Evolutionary conservation across 169 alveolate genomes (phyloP), one percentile per base, ranked within the genome.

Genomic region (Plasmodium berghei): DNA sequence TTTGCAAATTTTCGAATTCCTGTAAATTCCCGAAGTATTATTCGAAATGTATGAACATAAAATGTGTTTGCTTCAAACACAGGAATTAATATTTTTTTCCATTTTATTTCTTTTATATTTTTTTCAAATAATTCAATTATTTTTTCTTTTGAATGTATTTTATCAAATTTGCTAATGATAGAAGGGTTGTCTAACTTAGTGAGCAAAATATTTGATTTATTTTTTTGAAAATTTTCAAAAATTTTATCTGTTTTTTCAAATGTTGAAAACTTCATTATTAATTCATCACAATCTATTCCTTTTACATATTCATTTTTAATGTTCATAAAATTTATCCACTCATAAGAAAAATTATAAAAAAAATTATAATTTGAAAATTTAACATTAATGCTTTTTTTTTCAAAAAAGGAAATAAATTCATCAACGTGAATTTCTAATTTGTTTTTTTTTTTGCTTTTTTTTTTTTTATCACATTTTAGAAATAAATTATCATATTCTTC

Each of bases 301-400:
- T 24, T 69, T 20, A 83, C 63, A 40, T 28, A 40, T 9, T 62
- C 85, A 58, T 28, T 55, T 20, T 69, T 59, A 14, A 83, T n/a
- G 48, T 22, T 62, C 90, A 83, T 83, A 26, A 14, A 72, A 67
- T 83, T 66, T 14, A 83, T 28, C 90, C 90, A 83, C 28, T 83
- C 90, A 52, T 69, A 70, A 16, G 86, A 42, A 69, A 83, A 83
- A 62, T 83, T 83, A 18, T 69, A 83, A 1, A 42, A 49, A 55
- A 48, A 69, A n/a, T 6, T 18, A 62, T 83, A 83, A 28, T 70
- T 83, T 1, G 90, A 69, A 69, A 83, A 83, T 20, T n/a, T 56
- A 22, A 58, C 42, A 16, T 56, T 20, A 14, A 16, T 54, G 18
- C 56, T 83, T 59, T 83, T 55, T 16, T 45, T 69, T 48, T 83